Evolutionary conservation across 768 basidiomycete genomes (phyloP).

Genomic region (Xerocomellus intermedius): DNA sequence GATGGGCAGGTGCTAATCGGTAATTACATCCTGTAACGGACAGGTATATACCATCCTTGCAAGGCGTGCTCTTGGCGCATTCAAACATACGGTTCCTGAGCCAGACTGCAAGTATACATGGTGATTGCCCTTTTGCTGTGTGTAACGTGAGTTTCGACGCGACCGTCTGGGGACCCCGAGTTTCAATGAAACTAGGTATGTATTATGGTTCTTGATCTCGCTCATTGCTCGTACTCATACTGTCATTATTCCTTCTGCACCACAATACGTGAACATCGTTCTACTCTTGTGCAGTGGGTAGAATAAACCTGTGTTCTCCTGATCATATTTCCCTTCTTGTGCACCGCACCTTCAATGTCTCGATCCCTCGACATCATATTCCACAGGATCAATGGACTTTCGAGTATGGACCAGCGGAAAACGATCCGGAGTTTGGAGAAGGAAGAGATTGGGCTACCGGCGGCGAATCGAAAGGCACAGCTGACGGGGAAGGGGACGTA

Average conservation of each 20-base stretch:
- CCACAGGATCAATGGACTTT: constrained; percentile 79
- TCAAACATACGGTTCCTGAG: constrained; percentile 70
- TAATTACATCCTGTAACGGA: not conserved
- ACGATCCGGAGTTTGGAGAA: constrained; percentile 68
- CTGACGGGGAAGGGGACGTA: not conserved
- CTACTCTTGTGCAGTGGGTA: constrained; percentile 57
- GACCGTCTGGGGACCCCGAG: constrained; percentile 82
- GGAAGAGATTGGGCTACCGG: constrained; percentile 28
- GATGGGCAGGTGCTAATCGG: constrained; percentile 1
- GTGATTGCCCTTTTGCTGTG: constrained; percentile 83
- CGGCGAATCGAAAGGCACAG: constrained; percentile 8
- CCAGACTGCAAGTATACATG: constrained; percentile 63
- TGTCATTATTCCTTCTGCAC: not conserved
- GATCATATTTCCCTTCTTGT: constrained; percentile 90
- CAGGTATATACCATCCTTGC: constrained; percentile 86
- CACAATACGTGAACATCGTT: not conserved
- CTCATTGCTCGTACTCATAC: not conserved
- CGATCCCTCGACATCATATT: constrained; percentile 91
- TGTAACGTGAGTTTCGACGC: constrained; percentile 77
- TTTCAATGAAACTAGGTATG: constrained; percentile 80
- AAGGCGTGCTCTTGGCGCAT: constrained; percentile 85
- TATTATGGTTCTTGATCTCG: not conserved
- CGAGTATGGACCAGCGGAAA: constrained; percentile 80
- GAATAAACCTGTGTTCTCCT: constrained; percentile 83
- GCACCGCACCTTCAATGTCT: constrained; percentile 91